These are phyloP conservation scores for Rhodomyrtus tomentosa DNA, from an alignment of 345 rosid genomes.

Conservation along the genomic window DNA sequence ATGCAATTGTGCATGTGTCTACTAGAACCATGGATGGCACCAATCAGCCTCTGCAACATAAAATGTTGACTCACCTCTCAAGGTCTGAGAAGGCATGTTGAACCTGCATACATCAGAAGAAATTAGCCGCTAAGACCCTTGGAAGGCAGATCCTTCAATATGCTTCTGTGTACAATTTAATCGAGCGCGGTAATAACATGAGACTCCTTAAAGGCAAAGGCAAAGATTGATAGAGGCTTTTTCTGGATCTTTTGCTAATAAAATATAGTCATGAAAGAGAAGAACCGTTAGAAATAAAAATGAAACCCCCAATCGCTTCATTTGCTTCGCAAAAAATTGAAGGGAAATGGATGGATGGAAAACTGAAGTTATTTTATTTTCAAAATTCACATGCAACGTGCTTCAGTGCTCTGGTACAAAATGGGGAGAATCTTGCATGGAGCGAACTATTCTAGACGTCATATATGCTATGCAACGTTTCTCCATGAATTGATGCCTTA, in stretches of 20 bases:
- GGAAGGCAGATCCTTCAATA: neutral
- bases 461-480: neutral
- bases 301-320: neutral
- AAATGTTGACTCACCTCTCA: slow-evolving; percentile 32
- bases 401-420: neutral
- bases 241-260: neutral
- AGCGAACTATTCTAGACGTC: neutral
- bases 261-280: neutral
- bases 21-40: neutral
- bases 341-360: neutral
- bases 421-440: neutral
- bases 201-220: neutral
- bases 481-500: neutral
- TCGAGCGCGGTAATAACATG: neutral
- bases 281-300: neutral
- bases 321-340: neutral
- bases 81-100: slow-evolving; percentile 53
- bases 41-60: neutral
- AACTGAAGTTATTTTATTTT: neutral
- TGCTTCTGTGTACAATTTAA: neutral
- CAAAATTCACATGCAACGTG: neutral
- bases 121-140: neutral
- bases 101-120: slow-evolving; percentile 22
- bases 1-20: neutral
- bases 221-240: neutral